Percentiles rank a stretch among this genome's conserved stretches.
phyloP scores from a whole-genome alignment of 441 rosid species.

The Viola pubescens region DNA sequence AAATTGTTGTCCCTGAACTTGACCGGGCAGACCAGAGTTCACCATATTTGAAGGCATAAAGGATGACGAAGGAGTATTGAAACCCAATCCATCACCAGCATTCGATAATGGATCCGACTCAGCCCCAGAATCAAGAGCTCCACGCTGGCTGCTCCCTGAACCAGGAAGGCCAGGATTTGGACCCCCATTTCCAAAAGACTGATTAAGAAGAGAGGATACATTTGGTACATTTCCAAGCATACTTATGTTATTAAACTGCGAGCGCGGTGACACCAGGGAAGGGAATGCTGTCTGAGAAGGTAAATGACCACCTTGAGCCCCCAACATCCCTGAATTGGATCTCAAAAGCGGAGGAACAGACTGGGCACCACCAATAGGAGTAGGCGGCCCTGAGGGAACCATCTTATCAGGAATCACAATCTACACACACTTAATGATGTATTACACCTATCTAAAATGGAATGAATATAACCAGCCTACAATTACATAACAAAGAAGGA shows the following conservation, averaged over 20 bases:
- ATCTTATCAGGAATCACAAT: constrained; percentile 42
- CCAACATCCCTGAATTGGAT: constrained; percentile 69
- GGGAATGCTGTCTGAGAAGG: constrained; percentile 74
- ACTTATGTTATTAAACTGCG: constrained; percentile 67
- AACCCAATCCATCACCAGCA: constrained; percentile 63
- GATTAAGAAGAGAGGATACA: constrained; percentile 62
- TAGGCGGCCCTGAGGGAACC: constrained; percentile 82
- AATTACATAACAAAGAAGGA: constrained; percentile 26
- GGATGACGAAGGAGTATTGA: constrained; percentile 53
- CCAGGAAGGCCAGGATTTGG: constrained; percentile 47
- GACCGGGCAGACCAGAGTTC: constrained; percentile 53
- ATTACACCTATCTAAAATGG: constrained; percentile 33
- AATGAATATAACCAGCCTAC: constrained; percentile 28
- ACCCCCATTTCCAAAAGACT: constrained; percentile 75
- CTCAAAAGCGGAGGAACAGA: constrained; percentile 58
- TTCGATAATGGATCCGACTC: constrained; percentile 66
- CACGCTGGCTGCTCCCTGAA: constrained; percentile 48
- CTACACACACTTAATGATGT: constrained; percentile 23
- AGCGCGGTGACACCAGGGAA: constrained; percentile 58
- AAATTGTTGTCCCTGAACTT: constrained; percentile 75
- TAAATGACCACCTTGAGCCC: constrained; percentile 66
- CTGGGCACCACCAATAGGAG: constrained; percentile 72
- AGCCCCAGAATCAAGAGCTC: constrained; percentile 58
- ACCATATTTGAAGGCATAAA: constrained; percentile 55
- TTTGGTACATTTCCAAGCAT: constrained; percentile 75